A percentile compares a stretch with the other conserved stretches of the same genome.
phyloP scores from a whole-genome alignment of 108 stramenopile genomes.

The Cyclostephanos tholiformis region DNA sequence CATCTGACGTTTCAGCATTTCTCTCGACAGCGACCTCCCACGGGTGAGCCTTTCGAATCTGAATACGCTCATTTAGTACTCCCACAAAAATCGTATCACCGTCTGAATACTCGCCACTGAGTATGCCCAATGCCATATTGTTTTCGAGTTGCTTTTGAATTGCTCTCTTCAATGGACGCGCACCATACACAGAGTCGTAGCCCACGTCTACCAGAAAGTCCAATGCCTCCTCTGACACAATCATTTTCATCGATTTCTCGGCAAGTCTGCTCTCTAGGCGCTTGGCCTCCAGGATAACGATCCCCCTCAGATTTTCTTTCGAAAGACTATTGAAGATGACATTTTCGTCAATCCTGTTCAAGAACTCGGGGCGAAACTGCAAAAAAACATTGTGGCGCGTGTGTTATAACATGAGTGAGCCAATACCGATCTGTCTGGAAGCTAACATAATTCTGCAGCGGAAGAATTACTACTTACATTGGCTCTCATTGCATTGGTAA shows the following conservation, averaged over 20 bases:
- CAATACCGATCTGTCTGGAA: neutral
- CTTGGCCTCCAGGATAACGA: constrained; percentile 81
- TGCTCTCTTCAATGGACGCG: constrained; percentile 94
- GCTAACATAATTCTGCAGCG: neutral
- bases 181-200: constrained; percentile 95
- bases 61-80: constrained; percentile 35
- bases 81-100: constrained; percentile 78
- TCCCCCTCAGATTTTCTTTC: constrained; percentile 82
- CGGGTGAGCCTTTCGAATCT: constrained; percentile 39
- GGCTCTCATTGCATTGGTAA: constrained; percentile 76
- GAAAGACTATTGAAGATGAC: constrained; percentile 96
- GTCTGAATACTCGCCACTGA: constrained; percentile 74
- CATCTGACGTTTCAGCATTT: constrained; percentile 11
- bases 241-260: constrained; percentile 71
- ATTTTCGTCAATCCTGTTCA: constrained; percentile 97
- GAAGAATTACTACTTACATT: constrained; percentile 18
- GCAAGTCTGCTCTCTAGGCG: constrained; percentile 75
- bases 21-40: constrained; percentile 20
- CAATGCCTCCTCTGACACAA: constrained; percentile 68
- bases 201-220: constrained; percentile 85
- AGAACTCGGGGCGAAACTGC: constrained; percentile 96
- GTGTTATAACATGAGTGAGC: neutral
- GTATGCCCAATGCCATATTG: constrained; percentile 84
- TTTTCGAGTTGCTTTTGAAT: constrained; percentile 97
- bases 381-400: constrained; percentile 21